Conservation (phyloP, 257 asterid species). For the Marsdenia floribunda region DNA sequence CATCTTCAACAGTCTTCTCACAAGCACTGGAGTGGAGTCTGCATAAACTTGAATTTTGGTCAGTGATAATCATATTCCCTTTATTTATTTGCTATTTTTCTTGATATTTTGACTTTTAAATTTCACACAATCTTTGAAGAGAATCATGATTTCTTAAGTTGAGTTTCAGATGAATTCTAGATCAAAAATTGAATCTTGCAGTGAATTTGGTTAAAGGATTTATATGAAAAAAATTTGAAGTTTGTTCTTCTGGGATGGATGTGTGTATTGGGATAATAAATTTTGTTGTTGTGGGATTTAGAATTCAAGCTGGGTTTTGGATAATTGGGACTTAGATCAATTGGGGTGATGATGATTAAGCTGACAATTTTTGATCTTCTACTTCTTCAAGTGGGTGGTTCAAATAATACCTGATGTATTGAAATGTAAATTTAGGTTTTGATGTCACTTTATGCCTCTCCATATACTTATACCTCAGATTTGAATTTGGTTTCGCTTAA, state of each 20-base stretch:
- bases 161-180: background rate
- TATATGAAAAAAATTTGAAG: background rate
- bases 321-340: background rate
- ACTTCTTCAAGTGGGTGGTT: background rate
- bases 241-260: background rate
- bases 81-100: background rate
- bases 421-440: background rate
- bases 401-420: background rate
- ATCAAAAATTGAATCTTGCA: background rate
- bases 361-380: background rate
- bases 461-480: background rate
- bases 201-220: background rate
- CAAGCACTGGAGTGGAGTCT: background rate
- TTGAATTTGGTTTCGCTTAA: background rate
- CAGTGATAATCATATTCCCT: background rate
- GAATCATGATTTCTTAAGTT: background rate
- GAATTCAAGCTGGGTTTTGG: background rate
- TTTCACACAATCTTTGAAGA: background rate
- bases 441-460: background rate
- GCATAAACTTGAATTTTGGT: conserved; percentile 5
- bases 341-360: background rate
- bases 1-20: background rate
- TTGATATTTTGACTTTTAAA: background rate
- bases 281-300: background rate
- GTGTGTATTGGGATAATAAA: background rate